Percentiles rank a stretch among this genome's conserved stretches.
Evolutionary conservation across 2,329 filamentous ascomycete species (phyloP).

Genomic region (Colletotrichum sp.): DNA sequence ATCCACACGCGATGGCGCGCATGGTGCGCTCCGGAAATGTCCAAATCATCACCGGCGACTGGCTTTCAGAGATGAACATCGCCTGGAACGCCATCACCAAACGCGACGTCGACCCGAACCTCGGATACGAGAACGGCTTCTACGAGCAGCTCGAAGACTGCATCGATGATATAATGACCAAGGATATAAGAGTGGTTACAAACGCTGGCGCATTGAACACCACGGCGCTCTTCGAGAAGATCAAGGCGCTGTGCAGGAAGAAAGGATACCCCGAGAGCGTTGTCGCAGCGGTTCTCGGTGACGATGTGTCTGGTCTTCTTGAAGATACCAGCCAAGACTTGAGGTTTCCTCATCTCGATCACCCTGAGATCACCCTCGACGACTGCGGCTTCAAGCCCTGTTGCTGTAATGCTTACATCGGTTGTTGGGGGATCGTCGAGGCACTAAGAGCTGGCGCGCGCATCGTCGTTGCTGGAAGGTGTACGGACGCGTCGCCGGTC

Average conservation of each 20-base stretch:
- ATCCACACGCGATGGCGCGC: constrained; percentile 36
- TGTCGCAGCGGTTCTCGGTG: neutral
- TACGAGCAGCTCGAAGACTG: constrained; percentile 36
- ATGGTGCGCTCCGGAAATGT: constrained; percentile 35
- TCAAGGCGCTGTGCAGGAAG: constrained; percentile 31
- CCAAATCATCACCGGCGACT: constrained; percentile 43
- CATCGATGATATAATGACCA: constrained; percentile 38
- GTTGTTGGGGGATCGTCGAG: constrained; percentile 46
- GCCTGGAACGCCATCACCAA: constrained; percentile 43
- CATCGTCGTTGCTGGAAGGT: constrained; percentile 47
- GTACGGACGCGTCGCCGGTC: constrained; percentile 50
- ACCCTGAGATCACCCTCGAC: constrained; percentile 28
- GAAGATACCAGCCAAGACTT: neutral
- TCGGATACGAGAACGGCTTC: constrained; percentile 19
- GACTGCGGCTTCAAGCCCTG: constrained; percentile 31
- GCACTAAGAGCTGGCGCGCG: constrained; percentile 43
- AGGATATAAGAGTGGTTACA: constrained; percentile 40
- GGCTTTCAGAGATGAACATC: constrained; percentile 57
- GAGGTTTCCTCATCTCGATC: constrained; percentile 31
- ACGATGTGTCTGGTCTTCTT: constrained; percentile 9
- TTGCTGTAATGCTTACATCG: constrained; percentile 53
- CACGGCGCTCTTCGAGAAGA: constrained; percentile 32
- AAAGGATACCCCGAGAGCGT: constrained; percentile 2
- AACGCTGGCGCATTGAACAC: constrained; percentile 46
- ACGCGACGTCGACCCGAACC: constrained; percentile 15